Evolutionary conservation across 1,139 yeast species (phyloP), one percentile per base, ranked within the genome.

Genomic region (Geotrichum australiense): DNA sequence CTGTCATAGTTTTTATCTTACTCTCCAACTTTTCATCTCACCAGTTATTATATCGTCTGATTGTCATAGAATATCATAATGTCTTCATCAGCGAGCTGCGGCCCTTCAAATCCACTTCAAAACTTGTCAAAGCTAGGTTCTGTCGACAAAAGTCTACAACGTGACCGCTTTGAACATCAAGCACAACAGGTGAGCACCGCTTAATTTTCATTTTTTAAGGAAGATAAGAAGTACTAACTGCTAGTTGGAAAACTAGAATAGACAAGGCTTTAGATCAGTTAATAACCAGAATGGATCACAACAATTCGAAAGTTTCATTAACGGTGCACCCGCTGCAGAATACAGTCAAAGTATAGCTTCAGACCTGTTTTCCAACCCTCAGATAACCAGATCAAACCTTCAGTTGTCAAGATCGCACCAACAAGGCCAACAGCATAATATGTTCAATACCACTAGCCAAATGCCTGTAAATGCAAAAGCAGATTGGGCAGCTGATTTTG

Each of bases 91-190:
- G 25, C 35, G 4, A 22, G 23, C 12, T 62, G 66, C 42, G 66
- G 66, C 16, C 65, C 66, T 1, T 52, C 63, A 3, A 62, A 61
- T 41, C 59, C 67, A 4, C 53, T 60, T 25, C 57, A 56, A 39
- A 50, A 49, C 42, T 41, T 62, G 20, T 54, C 54, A 31, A 58
- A 59, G 47, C 62, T 60, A 28, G 44, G 54, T 3, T 43, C 46
- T 4, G 46, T 50, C 2, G 62, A 59, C 33, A 42, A 51, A 14
- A 46, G 62, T 12, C 50, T 55, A 19, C 64, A 57, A 32, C 53
- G 53, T 14, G 62, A 59, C 32, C 47, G 52, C 25, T 44, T 41
- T 30, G 29, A n/a, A 6, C 29, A 26, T 5, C 14, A 8, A 25
- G 23, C 15, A 11, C 16, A 16, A 18, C 19, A 14, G 16, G 6